Evolutionary conservation across 1,284 basidiomycete species (phyloP), one percentile per base, ranked within the genome.

Genomic region (Cutaneotrichosporon dermatis): DNA sequence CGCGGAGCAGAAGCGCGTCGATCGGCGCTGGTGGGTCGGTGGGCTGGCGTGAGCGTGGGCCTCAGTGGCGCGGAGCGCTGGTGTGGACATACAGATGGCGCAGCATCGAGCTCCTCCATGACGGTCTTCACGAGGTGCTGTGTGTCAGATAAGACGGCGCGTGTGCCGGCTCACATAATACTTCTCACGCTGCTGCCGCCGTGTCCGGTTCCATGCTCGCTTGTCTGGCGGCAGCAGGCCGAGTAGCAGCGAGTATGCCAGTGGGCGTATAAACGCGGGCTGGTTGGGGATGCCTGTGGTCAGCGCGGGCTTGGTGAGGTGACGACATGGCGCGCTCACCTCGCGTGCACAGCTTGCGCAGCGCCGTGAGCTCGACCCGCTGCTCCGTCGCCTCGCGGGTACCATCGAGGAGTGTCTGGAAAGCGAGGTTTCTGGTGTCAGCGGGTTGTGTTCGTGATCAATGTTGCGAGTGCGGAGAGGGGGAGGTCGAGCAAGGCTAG

Each of bases 181-280:
- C 42, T 58, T 55, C 37, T 61, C 41, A 25, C 72, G 50, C 51
- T 71, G 66, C 4, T 58, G 40, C 7, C 59, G 53, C 6, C 57
- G 45, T 8, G 67, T 63, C 15, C 57, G 36, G 37, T 60, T 67
- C 78, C 78, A 79, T 34, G 34, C 25, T 3, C 54, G 15, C 64
- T 77, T 76, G 36, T 75, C 65, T 0, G 61, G 37, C 0, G 73
- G 71, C 2, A 76, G 55, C 0, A 66, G 59, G 12, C 72, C 76
- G 2, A 79, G 65, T 5, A 79, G 60, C 2, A 79, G 53, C 7
- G 71, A 67, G 54, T 75, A 79, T 0, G 74, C 68, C 41, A 76
- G 59, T 9, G 77, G 75, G 10, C 78, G 66, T 3, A 78, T 65
- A 54, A 77, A 75, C 4, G 63, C 64, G 0, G 77, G 77, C 33